These are phyloP conservation scores for Spirogloea muscicola DNA, from an alignment of 139 green algal species.

Conservation along the genomic window DNA sequence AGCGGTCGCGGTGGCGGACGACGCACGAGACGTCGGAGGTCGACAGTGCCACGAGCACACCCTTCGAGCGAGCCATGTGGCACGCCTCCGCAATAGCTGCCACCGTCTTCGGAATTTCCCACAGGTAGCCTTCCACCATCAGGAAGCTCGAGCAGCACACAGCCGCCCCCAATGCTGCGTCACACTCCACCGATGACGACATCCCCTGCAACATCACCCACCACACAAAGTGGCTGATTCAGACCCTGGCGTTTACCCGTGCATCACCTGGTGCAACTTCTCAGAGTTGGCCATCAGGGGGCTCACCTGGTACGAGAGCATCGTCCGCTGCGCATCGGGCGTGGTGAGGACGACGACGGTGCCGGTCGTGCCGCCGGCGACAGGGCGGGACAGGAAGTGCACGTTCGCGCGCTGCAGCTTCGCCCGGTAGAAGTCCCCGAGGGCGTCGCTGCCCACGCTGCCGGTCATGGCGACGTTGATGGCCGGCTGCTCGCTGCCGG, in stretches of 20 bases:
- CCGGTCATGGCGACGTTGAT: constrained; percentile 70
- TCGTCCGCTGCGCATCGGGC: constrained; percentile 82
- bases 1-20: constrained; percentile 22
- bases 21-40: constrained; percentile 78
- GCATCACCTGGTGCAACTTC: background rate
- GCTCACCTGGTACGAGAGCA: constrained; percentile 80
- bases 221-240: too few relatives aligned
- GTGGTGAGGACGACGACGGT: constrained; percentile 87
- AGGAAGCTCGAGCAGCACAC: constrained; percentile 57
- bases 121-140: constrained; percentile 82
- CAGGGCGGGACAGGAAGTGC: constrained; percentile 53
- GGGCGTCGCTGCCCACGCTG: constrained; percentile 62
- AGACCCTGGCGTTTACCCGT: too few relatives aligned
- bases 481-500: background rate
- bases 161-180: constrained; percentile 49
- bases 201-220: too few relatives aligned
- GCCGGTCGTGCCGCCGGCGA: constrained; percentile 58
- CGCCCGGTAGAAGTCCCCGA: constrained; percentile 69
- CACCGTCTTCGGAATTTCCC: constrained; percentile 62
- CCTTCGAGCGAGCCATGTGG: constrained; percentile 47
- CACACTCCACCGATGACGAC: constrained; percentile 24
- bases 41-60: constrained; percentile 74
- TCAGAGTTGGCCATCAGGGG: background rate
- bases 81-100: constrained; percentile 47
- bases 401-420: constrained; percentile 69